Evolutionary conservation across 805 yeast species (phyloP).

Genomic region (Tetrapisispora namnaoensis): DNA sequence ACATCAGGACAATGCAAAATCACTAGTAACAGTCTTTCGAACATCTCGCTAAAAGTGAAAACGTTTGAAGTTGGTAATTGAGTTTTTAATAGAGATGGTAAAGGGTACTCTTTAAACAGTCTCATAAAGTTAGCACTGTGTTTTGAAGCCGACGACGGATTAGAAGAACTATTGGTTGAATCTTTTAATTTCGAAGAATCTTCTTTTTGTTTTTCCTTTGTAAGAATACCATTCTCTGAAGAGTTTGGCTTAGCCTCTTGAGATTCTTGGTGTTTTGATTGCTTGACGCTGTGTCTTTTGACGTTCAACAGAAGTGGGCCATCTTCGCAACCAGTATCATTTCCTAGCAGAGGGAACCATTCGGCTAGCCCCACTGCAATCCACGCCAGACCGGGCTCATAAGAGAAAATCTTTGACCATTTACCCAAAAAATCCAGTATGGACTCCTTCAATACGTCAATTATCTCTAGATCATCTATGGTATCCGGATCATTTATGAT

Average conservation of each 20-base stretch:
- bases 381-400: slow-evolving; percentile 81
- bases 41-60: slow-evolving; percentile 56
- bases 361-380: slow-evolving; percentile 80
- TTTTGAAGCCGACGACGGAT: neutral
- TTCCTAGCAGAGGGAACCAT: slow-evolving; percentile 50
- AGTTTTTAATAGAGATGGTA: slow-evolving; percentile 15
- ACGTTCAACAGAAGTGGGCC: slow-evolving; percentile 22
- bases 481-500: neutral
- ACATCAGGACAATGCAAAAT: slow-evolving; percentile 62
- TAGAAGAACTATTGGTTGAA: neutral
- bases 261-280: neutral
- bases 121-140: neutral
- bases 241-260: neutral
- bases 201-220: neutral
- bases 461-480: neutral
- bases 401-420: slow-evolving; percentile 71
- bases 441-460: slow-evolving; percentile 39
- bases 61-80: slow-evolving; percentile 17
- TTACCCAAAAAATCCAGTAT: slow-evolving; percentile 55
- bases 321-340: slow-evolving; percentile 17
- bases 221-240: neutral
- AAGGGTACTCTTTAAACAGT: slow-evolving; percentile 24
- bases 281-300: slow-evolving; percentile 12
- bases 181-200: neutral
- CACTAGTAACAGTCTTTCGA: slow-evolving; percentile 67